phyloP scores from a whole-genome alignment of 305 asterid species.

The Solanum hybrid region DNA sequence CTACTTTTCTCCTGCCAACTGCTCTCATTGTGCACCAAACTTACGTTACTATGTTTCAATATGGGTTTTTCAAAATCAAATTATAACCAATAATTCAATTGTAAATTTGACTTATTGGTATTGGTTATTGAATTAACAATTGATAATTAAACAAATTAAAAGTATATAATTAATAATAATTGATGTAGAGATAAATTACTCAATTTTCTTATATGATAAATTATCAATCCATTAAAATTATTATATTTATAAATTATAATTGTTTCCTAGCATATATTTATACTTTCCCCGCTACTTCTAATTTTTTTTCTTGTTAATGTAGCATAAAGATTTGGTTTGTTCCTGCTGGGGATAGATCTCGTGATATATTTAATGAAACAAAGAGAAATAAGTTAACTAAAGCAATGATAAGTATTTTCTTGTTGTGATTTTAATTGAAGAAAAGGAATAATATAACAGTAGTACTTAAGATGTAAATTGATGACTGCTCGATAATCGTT shows the following conservation, averaged over 20 bases:
- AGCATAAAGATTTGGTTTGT: not conserved
- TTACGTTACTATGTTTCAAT: not conserved
- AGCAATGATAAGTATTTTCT: not conserved
- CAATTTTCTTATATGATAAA: not conserved
- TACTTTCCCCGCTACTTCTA: not conserved
- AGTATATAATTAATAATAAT: no score
- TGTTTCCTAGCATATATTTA: not conserved
- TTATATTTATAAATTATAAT: no score
- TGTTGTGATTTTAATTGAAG: not conserved
- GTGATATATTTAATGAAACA: not conserved
- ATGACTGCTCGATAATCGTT: no score
- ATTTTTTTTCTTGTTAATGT: not conserved
- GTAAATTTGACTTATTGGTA: not conserved
- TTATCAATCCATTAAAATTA: not conserved
- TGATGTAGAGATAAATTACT: not conserved
- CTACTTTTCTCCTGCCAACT: not conserved
- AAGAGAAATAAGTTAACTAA: not conserved
- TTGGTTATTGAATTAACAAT: not conserved
- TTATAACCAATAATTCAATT: no score
- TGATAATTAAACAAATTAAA: no score
- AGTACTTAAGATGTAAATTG: no score
- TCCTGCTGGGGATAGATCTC: not conserved
- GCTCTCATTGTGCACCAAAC: not conserved
- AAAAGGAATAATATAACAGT: not conserved
- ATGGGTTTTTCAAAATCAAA: not conserved